Conservation (phyloP, 169 alveolate species). For the Plasmodium blacklocki region DNA sequence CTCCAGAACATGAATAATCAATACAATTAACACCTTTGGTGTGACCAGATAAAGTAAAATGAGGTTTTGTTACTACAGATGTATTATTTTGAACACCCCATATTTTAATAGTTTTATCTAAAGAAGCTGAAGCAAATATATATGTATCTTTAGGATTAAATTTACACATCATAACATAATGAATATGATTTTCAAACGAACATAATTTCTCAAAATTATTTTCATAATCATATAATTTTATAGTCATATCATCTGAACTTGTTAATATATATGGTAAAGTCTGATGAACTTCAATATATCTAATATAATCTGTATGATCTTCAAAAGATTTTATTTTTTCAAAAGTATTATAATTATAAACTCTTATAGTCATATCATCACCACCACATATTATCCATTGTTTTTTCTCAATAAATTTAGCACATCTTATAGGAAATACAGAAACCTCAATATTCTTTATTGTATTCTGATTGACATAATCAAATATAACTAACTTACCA, state of each 20-base stretch:
- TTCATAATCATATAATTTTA: slow-evolving; percentile 96
- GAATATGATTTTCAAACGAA: slow-evolving; percentile 97
- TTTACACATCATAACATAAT: slow-evolving; percentile 98
- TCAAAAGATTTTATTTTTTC: slow-evolving; percentile 95
- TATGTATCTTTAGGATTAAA: slow-evolving; percentile 98
- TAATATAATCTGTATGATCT: slow-evolving; percentile 98
- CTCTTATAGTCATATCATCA: slow-evolving; percentile 95
- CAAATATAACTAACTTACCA: slow-evolving; percentile 93
- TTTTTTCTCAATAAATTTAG: slow-evolving; percentile 95
- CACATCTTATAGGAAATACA: slow-evolving; percentile 95
- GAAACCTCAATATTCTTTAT: slow-evolving; percentile 95
- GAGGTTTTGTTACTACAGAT: slow-evolving; percentile 91
- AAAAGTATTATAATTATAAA: slow-evolving; percentile 96
- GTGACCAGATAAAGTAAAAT: slow-evolving; percentile 97
- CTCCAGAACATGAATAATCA: slow-evolving; percentile 86
- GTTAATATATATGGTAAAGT: slow-evolving; percentile 94
- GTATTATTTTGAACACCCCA: slow-evolving; percentile 90
- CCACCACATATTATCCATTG: slow-evolving; percentile 96
- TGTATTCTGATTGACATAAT: slow-evolving; percentile 91
- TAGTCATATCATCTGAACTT: slow-evolving; percentile 98
- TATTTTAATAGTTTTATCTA: slow-evolving; percentile 95
- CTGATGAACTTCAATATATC: slow-evolving; percentile 97
- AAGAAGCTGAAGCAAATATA: slow-evolving; percentile 97
- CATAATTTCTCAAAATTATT: slow-evolving; percentile 93
- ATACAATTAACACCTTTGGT: slow-evolving; percentile 98